Base-by-base conservation (phyloP, 75 land plant genomes). In the Azolla pinnata region DNA sequence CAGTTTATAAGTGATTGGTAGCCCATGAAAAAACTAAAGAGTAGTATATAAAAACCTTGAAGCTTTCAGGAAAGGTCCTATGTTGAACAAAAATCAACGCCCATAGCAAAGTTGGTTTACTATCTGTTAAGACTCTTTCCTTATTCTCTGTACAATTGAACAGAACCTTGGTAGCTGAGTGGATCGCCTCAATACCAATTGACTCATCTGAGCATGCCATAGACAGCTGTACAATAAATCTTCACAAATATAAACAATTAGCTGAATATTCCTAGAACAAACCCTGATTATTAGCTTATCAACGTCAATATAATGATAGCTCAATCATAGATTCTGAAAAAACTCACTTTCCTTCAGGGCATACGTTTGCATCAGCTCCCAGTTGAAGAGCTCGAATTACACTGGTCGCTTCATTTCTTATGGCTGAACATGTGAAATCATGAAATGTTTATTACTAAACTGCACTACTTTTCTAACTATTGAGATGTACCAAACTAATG, bases 301-400 rank as follows among this genome's bases (percentile, higher is more conserved):
- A n/a, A n/a, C n/a, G n/a, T n/a, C n/a, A n/a, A n/a, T n/a, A n/a
- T n/a, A n/a, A n/a, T n/a, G n/a, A n/a, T n/a, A n/a, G n/a, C n/a
- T n/a, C n/a, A n/a, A n/a, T n/a, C n/a, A 50, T 21, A 29, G 33
- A 26, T 47, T 62, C 55, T 14, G 33, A 23, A 30, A 30, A 38
- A 31, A 56, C 91, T 79, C 74, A 90, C 97, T 77, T 69, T 52
- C 76, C 86, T 28, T 76, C 51, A 46, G 97, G 87, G 51, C 91
- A 86, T 21, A 77, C 81, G 33, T 84, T 74, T 50, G 71, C 54
- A 56, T 67, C 71, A 49, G 79, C 61, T 31, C 87, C 69, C 29
- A 90, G 62, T 71, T 90, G 97, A 33, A 90, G 78, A 29, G 62
- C 87, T 60, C 97, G 70, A 31, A 90, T 60, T 27, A 81, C 46